Percentiles rank a stretch among this genome's conserved stretches.
phyloP scores from a whole-genome alignment of 2,329 filamentous ascomycete species.

The Xylaria polymorpha region DNA sequence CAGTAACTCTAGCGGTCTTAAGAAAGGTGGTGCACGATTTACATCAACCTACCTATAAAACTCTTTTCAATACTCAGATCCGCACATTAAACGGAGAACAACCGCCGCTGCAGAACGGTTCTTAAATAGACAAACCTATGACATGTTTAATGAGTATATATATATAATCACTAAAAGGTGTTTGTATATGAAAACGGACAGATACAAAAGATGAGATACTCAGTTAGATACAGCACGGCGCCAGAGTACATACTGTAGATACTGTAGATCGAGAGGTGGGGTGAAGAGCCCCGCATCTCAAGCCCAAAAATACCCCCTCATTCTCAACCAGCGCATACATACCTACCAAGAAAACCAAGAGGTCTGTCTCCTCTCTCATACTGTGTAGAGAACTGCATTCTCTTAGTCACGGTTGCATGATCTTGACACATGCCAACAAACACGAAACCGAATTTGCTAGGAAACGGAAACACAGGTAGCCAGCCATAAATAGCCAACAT shows the following conservation, averaged over 20 bases:
- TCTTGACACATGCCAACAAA: slow-evolving; percentile 28
- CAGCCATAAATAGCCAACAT: background rate
- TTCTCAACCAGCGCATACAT: background rate
- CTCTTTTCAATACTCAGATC: no score
- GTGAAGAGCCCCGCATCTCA: slow-evolving; percentile 31
- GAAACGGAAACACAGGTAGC: background rate
- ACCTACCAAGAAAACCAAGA: background rate
- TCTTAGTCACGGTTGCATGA: slow-evolving; percentile 28
- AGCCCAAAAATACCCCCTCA: no score
- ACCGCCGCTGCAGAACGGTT: background rate
- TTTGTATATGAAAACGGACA: no score
- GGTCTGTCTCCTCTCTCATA: background rate
- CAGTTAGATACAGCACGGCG: background rate
- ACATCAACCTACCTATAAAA: no score
- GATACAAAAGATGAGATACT: no score
- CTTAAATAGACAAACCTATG: background rate
- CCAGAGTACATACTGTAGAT: no score
- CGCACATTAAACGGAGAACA: no score
- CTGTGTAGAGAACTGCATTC: slow-evolving; percentile 4
- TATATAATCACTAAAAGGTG: no score
- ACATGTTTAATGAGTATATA: background rate
- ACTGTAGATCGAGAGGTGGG: background rate
- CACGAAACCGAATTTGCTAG: no score
- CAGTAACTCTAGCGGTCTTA: no score
- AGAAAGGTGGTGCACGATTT: no score